Evolutionary conservation across 257 asterid species (phyloP).

Genomic region (Capsicum chinense): DNA sequence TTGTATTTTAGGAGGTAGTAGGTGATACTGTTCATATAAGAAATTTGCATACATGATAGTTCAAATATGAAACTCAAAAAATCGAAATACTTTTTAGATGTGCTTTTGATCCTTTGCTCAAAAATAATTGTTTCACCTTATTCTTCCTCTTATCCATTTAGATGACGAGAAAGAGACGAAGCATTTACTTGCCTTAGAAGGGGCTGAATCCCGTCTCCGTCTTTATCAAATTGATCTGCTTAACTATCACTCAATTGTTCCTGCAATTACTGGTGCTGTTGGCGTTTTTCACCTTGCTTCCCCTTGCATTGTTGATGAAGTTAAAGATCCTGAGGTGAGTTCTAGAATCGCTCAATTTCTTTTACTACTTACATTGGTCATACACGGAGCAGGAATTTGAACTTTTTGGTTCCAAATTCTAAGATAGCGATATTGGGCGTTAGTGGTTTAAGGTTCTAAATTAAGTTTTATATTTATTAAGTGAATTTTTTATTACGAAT

Average conservation of each 20-base stretch:
- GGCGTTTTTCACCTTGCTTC: slow-evolving; percentile 88
- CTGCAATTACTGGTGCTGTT: slow-evolving; percentile 60
- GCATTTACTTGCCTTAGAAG: slow-evolving; percentile 72
- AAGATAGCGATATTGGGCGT: background rate
- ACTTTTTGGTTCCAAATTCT: background rate
- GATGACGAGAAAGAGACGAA: slow-evolving; percentile 80
- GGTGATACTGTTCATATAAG: too few species aligned
- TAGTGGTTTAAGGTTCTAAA: background rate
- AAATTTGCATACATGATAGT: too few species aligned
- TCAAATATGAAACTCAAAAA: too few species aligned
- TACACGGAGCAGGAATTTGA: background rate
- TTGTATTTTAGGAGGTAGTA: too few species aligned
- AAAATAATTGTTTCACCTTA: too few species aligned
- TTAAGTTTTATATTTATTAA: too few species aligned
- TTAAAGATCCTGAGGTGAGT: slow-evolving; percentile 73
- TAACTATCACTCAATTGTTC: slow-evolving; percentile 58
- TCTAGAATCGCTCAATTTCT: background rate
- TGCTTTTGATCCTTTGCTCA: too few species aligned
- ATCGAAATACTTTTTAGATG: too few species aligned
- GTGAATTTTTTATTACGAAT: too few species aligned
- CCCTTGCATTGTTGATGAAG: slow-evolving; percentile 63
- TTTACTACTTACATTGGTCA: background rate
- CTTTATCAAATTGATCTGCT: slow-evolving; percentile 78
- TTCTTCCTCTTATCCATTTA: slow-evolving; percentile 8
- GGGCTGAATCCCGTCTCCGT: slow-evolving; percentile 70